A percentile compares a stretch with the other conserved stretches of the same genome.
These are phyloP conservation scores for Cutaneotrichosporon cavernicola DNA, from an alignment of 1,284 basidiomycete species.

Conservation along the genomic window DNA sequence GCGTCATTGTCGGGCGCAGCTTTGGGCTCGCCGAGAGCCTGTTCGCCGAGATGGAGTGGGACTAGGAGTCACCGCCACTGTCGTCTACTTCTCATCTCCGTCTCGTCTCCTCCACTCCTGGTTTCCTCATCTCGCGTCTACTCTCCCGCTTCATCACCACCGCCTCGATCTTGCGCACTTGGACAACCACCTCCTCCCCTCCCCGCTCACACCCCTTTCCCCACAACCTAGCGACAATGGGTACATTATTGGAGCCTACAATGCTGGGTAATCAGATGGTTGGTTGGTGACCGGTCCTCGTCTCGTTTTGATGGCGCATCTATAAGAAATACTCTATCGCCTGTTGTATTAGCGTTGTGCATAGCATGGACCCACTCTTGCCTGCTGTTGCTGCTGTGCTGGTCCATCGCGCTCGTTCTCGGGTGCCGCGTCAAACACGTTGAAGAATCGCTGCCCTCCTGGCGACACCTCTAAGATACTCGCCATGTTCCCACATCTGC, in stretches of 20 bases:
- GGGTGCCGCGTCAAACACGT: constrained; percentile 94
- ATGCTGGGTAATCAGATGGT: constrained; percentile 22
- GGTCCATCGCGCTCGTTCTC: constrained; percentile 71
- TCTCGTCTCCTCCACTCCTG: too few species aligned
- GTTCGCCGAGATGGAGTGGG: constrained; percentile 43
- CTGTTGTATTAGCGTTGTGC: constrained; percentile 30
- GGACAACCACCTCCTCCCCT: background rate
- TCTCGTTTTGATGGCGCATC: constrained; percentile 1
- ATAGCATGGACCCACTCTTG: constrained; percentile 29
- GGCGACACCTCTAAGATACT: constrained; percentile 95
- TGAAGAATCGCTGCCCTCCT: constrained; percentile 85
- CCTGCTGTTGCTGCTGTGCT: constrained; percentile 45
- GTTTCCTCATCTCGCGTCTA: too few species aligned
- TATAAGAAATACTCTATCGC: constrained; percentile 51
- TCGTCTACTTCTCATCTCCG: too few species aligned
- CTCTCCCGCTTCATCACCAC: background rate
- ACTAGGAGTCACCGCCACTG: constrained; percentile 12
- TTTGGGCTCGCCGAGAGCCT: constrained; percentile 43
- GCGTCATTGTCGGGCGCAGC: constrained; percentile 38
- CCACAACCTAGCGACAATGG: background rate
- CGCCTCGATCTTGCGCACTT: background rate
- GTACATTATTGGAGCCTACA: constrained; percentile 15
- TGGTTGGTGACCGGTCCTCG: background rate
- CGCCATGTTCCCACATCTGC: constrained; percentile 95
- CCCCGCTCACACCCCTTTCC: background rate